Conservation (phyloP, 768 basidiomycete genomes). For the Phylloporus sp. region DNA sequence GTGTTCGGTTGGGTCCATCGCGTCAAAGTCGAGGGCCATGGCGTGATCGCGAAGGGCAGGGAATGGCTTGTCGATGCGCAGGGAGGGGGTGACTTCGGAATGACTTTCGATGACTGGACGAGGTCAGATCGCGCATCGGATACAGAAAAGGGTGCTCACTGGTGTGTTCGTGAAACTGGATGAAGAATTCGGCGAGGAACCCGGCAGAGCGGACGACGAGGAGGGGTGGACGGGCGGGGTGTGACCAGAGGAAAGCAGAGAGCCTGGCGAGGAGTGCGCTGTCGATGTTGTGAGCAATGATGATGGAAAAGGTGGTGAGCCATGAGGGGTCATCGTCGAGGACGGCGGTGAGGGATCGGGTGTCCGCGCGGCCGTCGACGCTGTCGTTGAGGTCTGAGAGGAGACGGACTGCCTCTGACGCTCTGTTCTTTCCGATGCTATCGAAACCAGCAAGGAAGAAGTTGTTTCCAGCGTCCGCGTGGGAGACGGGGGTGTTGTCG, state of each 20-base stretch:
- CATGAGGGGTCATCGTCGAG: conserved; percentile 50
- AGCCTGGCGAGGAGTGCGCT: conserved; percentile 51
- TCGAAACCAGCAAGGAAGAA: conserved; percentile 81
- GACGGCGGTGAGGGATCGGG: conserved; percentile 50
- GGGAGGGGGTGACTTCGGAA: conserved; percentile 64
- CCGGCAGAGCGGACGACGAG: conserved; percentile 81
- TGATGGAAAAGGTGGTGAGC: conserved; percentile 63
- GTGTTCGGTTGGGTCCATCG: conserved; percentile 86
- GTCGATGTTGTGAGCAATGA: conserved; percentile 81
- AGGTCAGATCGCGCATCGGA: background rate
- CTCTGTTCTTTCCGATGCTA: conserved; percentile 78
- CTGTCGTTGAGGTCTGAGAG: conserved; percentile 84
- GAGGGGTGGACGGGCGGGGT: conserved; percentile 56
- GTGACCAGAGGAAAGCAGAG: conserved; percentile 63
- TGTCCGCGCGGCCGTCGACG: conserved; percentile 67
- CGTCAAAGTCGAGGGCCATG: conserved; percentile 60
- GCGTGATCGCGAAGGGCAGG: conserved; percentile 74
- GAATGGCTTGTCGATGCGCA: conserved; percentile 89
- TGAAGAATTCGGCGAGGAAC: conserved; percentile 82
- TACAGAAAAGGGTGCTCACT: conserved; percentile 43
- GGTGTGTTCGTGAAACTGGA: conserved; percentile 86
- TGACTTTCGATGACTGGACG: conserved; percentile 81
- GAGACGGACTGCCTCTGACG: conserved; percentile 70
- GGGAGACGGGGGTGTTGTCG: conserved; percentile 54
- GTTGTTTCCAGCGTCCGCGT: conserved; percentile 88